phyloP scores from a whole-genome alignment of 495 filamentous ascomycete genomes.

The Penicillium cataractarum region DNA sequence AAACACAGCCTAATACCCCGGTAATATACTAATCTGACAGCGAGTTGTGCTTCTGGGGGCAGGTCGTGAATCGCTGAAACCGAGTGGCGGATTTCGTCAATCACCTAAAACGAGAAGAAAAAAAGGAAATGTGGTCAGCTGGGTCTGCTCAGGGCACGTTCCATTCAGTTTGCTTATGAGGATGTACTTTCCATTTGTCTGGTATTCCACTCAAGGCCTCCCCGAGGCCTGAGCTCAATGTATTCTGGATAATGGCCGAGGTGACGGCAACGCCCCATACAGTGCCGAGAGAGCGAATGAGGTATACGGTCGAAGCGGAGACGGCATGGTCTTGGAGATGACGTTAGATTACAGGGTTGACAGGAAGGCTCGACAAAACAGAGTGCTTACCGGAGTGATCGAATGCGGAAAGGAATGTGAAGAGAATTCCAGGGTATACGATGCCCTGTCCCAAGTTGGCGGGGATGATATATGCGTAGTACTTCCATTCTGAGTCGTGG shows the following conservation, averaged over 20 bases:
- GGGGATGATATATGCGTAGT: constrained; percentile 64
- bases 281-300: constrained; percentile 64
- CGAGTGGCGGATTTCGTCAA: constrained; percentile 64
- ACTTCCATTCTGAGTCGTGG: constrained; percentile 63
- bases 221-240: constrained; percentile 58
- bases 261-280: constrained; percentile 68
- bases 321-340: constrained; percentile 60
- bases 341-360: background rate
- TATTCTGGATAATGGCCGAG: constrained; percentile 65
- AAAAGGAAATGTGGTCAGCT: constrained; percentile 22
- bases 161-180: constrained; percentile 29
- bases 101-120: constrained; percentile 44
- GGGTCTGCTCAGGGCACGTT: background rate
- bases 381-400: constrained; percentile 56
- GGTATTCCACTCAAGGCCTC: constrained; percentile 62
- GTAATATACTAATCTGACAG: constrained; percentile 62
- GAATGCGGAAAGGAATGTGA: constrained; percentile 65
- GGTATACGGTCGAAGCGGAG: constrained; percentile 64
- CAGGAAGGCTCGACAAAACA: background rate
- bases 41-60: constrained; percentile 61
- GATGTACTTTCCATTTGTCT: constrained; percentile 67
- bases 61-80: constrained; percentile 56
- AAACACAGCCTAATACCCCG: constrained; percentile 60
- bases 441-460: constrained; percentile 68
- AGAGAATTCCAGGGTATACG: constrained; percentile 63